Evolutionary conservation across 192 early-diverging fungal species (phyloP), one percentile per base, ranked within the genome.

Genomic region (Backusella tarrabulga): DNA sequence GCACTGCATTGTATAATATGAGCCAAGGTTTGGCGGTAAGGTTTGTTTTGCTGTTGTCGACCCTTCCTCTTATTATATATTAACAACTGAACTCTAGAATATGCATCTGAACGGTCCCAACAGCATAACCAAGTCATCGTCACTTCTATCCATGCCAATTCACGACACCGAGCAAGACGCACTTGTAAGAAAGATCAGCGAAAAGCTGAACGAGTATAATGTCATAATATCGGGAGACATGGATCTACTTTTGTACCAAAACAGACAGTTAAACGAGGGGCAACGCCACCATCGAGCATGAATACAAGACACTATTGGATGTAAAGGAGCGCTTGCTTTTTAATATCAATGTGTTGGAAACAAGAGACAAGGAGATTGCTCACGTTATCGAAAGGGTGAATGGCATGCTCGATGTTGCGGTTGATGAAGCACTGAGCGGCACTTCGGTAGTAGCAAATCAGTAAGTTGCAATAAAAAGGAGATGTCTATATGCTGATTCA

Each of bases 211-310:
- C 23, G 77, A 84, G 71, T 90, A 90, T 19, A 84, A 91, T 35
- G 83, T 88, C 75, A 83, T 81, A 14, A 83, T 90, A 42, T 87
- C 90, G 29, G 76, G 79, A 0, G 88, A 93, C 12, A 92, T 93
- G 80, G 89, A 93, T 79, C 83, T 85, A 73, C 83, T 93, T 26
- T 77, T 95, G 56, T 84, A 85, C 42, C 85, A 88, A 36, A 93
- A 92, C 67, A 85, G 87, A 50, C 86, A 91, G 42, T 86, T 97
- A 14, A 88, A 91, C 75, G 90, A 93, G 23, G n/a, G 92, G 91
- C 15, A 92, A 93, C 46, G 82, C 78, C 17, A 85, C 86, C 1
- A 88, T 95, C 19, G 81, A 86, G 15, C 80, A 91, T 17, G 91
- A 93, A 66, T 81, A 89, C 15, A 79, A 78, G 19, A 81, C 87